Evolutionary conservation across 257 asterid species (phyloP), one percentile per base, ranked within the genome.

Genomic region (Linaria vulgaris): DNA sequence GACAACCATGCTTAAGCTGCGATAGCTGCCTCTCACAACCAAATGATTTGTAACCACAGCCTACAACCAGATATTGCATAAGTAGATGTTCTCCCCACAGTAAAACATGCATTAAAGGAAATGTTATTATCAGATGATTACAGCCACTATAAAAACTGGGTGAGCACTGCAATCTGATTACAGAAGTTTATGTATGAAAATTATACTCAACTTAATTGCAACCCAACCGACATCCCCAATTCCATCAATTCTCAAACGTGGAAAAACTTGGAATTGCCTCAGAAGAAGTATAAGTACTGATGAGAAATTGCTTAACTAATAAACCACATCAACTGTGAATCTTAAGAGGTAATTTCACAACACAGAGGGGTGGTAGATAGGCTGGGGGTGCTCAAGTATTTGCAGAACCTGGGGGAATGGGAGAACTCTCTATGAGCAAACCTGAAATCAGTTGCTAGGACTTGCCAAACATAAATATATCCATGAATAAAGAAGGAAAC

Each of bases 11-110:
- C 95, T 94, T 51, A 94, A 89, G 88, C 87, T 85, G 67, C 94
- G 94, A 78, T 87, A 94, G 90, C 94, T 90, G 73, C 99, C 99
- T 73, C 99, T 82, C 25, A 94, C 80, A 56, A 89, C 97, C 88
- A 94, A 76, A 90, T 90, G 99, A 76, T 73, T 90, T 67, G 99
- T 90, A 59, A 94, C 87, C 75, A 84, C 74, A 56, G 87, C 91
- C 99, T 94, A 80, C 76, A 68, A 76, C 47, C 59, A 73, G 54
- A 66, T 47, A 51, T 25, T 45, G 64, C 64, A 75, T 61, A 30
- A 68, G 74, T 59, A 51, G 53, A 70, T 50, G 70, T 53, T 20
- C 10, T 57, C 25, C 34, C 21, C 47, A 47, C 9, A 45, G 46
- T 49, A 24, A 3, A 53, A 19, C 41, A 16, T 45, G 47, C 41